phyloP scores from a whole-genome alignment of 768 basidiomycete species.

The Sistotremastrum suecicum region DNA sequence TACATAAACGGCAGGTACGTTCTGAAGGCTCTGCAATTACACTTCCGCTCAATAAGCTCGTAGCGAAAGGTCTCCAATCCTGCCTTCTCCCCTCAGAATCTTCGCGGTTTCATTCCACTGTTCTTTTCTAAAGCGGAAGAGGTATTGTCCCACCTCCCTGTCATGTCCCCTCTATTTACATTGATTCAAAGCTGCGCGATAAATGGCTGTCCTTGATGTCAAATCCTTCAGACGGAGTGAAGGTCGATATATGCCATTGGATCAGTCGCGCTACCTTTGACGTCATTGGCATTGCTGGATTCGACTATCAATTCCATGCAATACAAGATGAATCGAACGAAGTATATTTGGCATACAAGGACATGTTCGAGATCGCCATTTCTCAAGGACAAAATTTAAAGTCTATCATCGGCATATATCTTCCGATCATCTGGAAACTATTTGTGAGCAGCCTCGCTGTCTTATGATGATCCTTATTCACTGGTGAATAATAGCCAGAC shows the following conservation, averaged over 20 bases:
- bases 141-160: constrained; percentile 15
- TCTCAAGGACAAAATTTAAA: constrained; percentile 36
- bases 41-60: constrained; percentile 3
- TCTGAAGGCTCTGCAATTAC: neutral
- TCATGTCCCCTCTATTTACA: neutral
- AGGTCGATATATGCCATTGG: constrained; percentile 69
- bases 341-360: constrained; percentile 65
- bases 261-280: constrained; percentile 78
- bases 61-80: constrained; percentile 55
- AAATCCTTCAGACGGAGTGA: constrained; percentile 13
- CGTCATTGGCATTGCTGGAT: constrained; percentile 82
- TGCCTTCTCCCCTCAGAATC: constrained; percentile 68
- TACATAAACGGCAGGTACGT: constrained; percentile 55
- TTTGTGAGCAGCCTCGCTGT: constrained; percentile 32
- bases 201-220: constrained; percentile 7
- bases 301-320: constrained; percentile 78
- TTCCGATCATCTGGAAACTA: constrained; percentile 37
- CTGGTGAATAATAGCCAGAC: constrained; percentile 32
- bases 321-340: constrained; percentile 69
- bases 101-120: constrained; percentile 56
- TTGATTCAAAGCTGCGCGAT: constrained; percentile 10
- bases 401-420: constrained; percentile 38
- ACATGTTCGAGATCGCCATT: constrained; percentile 68
- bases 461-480: constrained; percentile 2
- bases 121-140: constrained; percentile 55